A percentile compares a stretch with the other conserved stretches of the same genome.
Evolutionary conservation across 2,329 filamentous ascomycete species (phyloP).

Genomic region (Stenocarpella maydis): DNA sequence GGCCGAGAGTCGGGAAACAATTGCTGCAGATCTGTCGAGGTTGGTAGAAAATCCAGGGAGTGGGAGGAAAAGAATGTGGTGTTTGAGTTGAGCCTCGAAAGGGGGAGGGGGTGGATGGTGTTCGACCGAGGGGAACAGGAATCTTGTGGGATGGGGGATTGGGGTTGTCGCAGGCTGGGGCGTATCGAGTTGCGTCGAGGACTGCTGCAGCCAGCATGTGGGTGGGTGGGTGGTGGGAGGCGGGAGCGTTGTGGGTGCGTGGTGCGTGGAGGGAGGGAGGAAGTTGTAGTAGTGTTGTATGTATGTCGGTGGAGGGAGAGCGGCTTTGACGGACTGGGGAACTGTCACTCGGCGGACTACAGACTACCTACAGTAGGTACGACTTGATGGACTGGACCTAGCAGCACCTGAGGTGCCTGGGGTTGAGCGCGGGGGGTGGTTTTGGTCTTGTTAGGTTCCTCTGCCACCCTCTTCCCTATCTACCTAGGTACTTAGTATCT

Average conservation of each 20-base stretch:
- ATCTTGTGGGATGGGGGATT: slow-evolving; percentile 33
- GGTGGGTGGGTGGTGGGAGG: background rate
- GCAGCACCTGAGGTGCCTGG: background rate
- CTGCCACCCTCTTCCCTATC: no score
- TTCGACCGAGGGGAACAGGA: slow-evolving; percentile 29
- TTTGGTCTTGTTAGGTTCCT: background rate
- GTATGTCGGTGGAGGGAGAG: background rate
- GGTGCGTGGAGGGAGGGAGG: background rate
- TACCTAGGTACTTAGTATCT: no score
- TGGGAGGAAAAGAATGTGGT: slow-evolving; percentile 29
- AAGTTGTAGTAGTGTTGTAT: no score
- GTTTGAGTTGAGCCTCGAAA: slow-evolving; percentile 28
- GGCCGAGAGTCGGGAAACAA: slow-evolving; percentile 13
- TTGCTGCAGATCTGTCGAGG: slow-evolving; percentile 24
- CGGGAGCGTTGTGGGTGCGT: background rate
- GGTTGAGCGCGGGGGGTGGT: slow-evolving; percentile 2
- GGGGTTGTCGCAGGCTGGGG: slow-evolving; percentile 19
- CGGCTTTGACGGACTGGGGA: background rate
- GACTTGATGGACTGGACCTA: slow-evolving; percentile 1
- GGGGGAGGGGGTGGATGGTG: slow-evolving; percentile 10
- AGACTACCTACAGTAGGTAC: no score
- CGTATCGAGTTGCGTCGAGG: background rate
- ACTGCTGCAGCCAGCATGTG: background rate
- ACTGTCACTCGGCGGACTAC: background rate
- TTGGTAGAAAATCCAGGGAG: slow-evolving; percentile 16